Evolutionary conservation across 768 basidiomycete species (phyloP).

Genomic region (Lactarius indigo): DNA sequence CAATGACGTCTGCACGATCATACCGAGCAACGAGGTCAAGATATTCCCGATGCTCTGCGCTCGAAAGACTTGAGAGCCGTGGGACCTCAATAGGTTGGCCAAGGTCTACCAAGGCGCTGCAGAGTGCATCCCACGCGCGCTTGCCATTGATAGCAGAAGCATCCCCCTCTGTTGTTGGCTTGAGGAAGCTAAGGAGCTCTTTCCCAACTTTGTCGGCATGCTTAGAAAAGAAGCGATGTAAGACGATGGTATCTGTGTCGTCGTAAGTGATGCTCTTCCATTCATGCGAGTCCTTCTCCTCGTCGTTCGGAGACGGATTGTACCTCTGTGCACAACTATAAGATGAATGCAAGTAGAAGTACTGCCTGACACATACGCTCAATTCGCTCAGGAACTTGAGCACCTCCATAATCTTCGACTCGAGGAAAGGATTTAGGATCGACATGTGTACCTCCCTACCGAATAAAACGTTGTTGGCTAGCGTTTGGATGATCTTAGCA

Average conservation of each 20-base stretch:
- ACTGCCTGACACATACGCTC: slow-evolving; percentile 44
- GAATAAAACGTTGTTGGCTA: slow-evolving; percentile 93
- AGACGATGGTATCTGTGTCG: slow-evolving; percentile 77
- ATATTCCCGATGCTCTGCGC: slow-evolving; percentile 59
- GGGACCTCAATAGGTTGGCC: slow-evolving; percentile 68
- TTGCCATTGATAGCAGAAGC: slow-evolving; percentile 60
- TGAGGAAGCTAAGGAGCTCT: slow-evolving; percentile 71
- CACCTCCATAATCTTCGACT: slow-evolving; percentile 64
- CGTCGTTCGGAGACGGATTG: slow-evolving; percentile 37
- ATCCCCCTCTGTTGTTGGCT: slow-evolving; percentile 53
- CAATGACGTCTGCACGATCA: slow-evolving; percentile 53
- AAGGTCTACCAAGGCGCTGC: slow-evolving; percentile 74
- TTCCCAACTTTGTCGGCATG: slow-evolving; percentile 87
- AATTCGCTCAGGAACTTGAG: slow-evolving; percentile 76
- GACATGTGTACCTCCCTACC: slow-evolving; percentile 89
- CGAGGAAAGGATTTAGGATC: slow-evolving; percentile 70
- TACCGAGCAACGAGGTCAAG: slow-evolving; percentile 64
- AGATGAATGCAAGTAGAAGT: neutral
- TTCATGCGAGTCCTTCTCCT: slow-evolving; percentile 59
- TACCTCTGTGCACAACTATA: slow-evolving; percentile 39
- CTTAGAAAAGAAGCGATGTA: slow-evolving; percentile 81
- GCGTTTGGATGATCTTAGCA: slow-evolving; percentile 88
- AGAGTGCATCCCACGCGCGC: slow-evolving; percentile 80
- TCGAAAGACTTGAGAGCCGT: slow-evolving; percentile 46
- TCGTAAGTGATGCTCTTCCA: slow-evolving; percentile 77